Evolutionary conservation across 805 yeast genomes (phyloP).

Genomic region (Pichia rugopelliculosa): DNA sequence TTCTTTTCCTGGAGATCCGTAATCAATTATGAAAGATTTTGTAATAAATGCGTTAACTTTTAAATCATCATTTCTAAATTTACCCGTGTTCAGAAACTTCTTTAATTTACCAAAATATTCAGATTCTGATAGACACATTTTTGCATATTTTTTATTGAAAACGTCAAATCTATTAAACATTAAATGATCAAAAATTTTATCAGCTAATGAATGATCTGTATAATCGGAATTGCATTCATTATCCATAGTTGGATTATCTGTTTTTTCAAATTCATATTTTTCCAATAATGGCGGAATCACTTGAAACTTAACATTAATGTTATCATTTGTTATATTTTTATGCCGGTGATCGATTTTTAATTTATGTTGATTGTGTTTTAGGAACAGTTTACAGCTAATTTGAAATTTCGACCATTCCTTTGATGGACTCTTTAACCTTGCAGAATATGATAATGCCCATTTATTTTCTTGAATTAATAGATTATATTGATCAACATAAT

Average conservation of each 20-base stretch:
- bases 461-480: not conserved
- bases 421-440: not conserved
- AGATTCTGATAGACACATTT: not conserved
- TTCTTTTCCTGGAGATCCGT: not conserved
- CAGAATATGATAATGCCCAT: not conserved
- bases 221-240: not conserved
- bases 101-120: not conserved
- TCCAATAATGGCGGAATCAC: not conserved
- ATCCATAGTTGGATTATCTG: not conserved
- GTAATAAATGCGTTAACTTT: not conserved
- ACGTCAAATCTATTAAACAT: not conserved
- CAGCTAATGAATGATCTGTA: not conserved
- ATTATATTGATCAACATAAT: not conserved
- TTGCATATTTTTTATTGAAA: not conserved
- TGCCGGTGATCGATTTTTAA: too few relatives aligned
- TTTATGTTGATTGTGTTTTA: too few relatives aligned
- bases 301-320: not conserved
- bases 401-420: not conserved
- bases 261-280: not conserved
- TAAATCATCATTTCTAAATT: not conserved
- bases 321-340: not conserved
- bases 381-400: not conserved
- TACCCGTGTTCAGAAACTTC: not conserved
- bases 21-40: not conserved
- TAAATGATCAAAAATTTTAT: not conserved